Evolutionary conservation across 73 alveolate species (phyloP).

Genomic region (Paramecium octaurelia): DNA sequence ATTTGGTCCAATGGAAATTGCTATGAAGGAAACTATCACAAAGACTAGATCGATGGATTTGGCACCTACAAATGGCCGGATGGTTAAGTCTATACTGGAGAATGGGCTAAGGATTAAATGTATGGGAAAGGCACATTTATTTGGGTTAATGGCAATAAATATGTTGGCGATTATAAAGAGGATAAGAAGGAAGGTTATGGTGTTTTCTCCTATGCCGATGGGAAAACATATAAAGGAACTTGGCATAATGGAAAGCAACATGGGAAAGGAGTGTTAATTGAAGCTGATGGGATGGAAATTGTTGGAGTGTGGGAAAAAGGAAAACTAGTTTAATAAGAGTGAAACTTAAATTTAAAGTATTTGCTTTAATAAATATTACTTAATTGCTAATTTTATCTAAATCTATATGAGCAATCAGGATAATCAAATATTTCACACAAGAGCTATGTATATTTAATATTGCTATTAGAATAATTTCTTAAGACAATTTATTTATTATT

Average conservation of each 20-base stretch:
- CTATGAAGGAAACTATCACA: slow-evolving; percentile 43
- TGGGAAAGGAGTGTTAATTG: slow-evolving; percentile 70
- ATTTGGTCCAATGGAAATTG: slow-evolving; percentile 48
- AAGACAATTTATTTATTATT: neutral
- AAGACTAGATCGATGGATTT: slow-evolving; percentile 49
- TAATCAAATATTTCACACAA: no score
- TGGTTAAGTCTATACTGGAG: slow-evolving; percentile 61
- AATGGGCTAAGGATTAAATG: slow-evolving; percentile 55
- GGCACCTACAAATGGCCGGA: slow-evolving; percentile 53
- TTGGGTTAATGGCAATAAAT: slow-evolving; percentile 73
- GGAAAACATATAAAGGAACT: slow-evolving; percentile 67
- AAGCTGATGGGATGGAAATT: slow-evolving; percentile 61
- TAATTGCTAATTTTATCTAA: neutral
- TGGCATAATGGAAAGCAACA: slow-evolving; percentile 74
- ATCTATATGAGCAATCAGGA: neutral
- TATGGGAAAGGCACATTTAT: slow-evolving; percentile 69
- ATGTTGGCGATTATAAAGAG: slow-evolving; percentile 61
- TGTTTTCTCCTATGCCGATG: slow-evolving; percentile 67
- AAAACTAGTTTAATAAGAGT: neutral
- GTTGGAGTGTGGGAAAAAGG: slow-evolving; percentile 60
- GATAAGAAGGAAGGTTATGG: slow-evolving; percentile 75
- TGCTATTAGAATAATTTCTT: neutral
- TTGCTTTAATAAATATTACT: neutral
- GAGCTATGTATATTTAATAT: neutral
- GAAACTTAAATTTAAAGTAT: neutral